phyloP scores from a whole-genome alignment of 2,329 filamentous ascomycete genomes.

The Claviceps digitariae region DNA sequence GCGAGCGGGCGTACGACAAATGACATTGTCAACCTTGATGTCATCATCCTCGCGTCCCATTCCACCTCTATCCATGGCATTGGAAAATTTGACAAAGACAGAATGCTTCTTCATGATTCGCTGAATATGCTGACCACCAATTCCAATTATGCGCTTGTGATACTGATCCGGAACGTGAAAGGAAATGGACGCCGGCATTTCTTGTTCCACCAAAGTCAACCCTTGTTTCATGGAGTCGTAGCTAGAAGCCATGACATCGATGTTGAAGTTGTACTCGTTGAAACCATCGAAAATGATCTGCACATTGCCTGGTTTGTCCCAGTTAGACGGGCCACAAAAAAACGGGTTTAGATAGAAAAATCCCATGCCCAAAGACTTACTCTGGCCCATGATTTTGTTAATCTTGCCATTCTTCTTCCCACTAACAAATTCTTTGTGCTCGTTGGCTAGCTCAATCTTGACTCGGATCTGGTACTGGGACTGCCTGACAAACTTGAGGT shows the following conservation, averaged over 20 bases:
- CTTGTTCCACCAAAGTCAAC: constrained; percentile 84
- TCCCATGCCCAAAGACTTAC: constrained; percentile 20
- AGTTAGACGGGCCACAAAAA: no score
- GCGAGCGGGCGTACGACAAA: constrained; percentile 90
- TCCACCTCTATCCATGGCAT: constrained; percentile 86
- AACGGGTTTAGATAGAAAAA: not conserved
- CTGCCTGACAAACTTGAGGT: constrained; percentile 77
- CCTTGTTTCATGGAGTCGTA: constrained; percentile 94
- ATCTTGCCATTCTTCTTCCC: constrained; percentile 99
- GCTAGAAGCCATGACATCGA: constrained; percentile 83
- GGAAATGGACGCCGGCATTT: constrained; percentile 98
- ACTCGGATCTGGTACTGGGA: constrained; percentile 88
- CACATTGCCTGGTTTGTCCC: constrained; percentile 61
- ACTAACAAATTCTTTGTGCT: constrained; percentile 98
- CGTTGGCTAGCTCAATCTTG: constrained; percentile 96
- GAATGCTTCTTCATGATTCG: constrained; percentile 99
- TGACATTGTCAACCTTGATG: constrained; percentile 97
- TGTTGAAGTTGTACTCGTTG: constrained; percentile 99
- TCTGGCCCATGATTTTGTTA: constrained; percentile 99
- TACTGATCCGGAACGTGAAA: constrained; percentile 99
- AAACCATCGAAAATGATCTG: constrained; percentile 99
- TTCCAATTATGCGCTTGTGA: constrained; percentile 97
- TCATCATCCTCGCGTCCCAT: constrained; percentile 95
- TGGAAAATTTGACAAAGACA: constrained; percentile 98
- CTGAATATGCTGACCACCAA: constrained; percentile 96